These are phyloP conservation scores for Boletus insuetus DNA, from an alignment of 768 basidiomycete species.

Conservation along the genomic window DNA sequence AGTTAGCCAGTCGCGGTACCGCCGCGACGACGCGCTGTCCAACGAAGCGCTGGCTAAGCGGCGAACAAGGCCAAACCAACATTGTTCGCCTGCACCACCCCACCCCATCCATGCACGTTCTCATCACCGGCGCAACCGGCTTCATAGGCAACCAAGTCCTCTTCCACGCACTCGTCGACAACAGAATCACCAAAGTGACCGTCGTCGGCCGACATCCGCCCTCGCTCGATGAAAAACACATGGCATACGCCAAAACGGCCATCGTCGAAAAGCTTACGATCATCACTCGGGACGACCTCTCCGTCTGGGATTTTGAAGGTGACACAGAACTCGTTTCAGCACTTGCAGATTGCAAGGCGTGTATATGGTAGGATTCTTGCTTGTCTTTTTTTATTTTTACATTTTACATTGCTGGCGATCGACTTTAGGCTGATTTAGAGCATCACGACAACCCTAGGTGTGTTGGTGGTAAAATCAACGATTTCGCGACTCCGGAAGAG, in stretches of 20 bases:
- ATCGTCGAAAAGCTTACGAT: constrained; percentile 23
- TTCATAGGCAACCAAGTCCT: constrained; percentile 24
- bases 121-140: constrained; percentile 28
- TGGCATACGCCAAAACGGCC: constrained; percentile 7
- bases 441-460: constrained; percentile 11
- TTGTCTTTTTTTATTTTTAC: not conserved
- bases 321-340: constrained; percentile 22
- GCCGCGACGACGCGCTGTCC: no score
- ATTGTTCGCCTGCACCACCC: no score
- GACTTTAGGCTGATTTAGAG: constrained; percentile 1
- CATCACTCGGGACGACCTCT: constrained; percentile 24
- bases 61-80: no score
- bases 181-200: constrained; percentile 25
- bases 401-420: not conserved
- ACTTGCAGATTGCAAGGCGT: constrained; percentile 23
- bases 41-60: no score
- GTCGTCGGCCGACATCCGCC: constrained; percentile 23
- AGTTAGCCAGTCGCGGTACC: no score
- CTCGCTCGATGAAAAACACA: constrained; percentile 18
- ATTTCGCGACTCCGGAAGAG: constrained; percentile 21
- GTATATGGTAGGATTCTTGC: constrained; percentile 20
- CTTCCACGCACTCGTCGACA: constrained; percentile 17
- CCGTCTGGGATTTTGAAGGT: constrained; percentile 25
- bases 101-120: constrained; percentile 19
- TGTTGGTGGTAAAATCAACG: constrained; percentile 23